Evolutionary conservation across 768 basidiomycete species (phyloP).

Genomic region (Calvatia gigantea): DNA sequence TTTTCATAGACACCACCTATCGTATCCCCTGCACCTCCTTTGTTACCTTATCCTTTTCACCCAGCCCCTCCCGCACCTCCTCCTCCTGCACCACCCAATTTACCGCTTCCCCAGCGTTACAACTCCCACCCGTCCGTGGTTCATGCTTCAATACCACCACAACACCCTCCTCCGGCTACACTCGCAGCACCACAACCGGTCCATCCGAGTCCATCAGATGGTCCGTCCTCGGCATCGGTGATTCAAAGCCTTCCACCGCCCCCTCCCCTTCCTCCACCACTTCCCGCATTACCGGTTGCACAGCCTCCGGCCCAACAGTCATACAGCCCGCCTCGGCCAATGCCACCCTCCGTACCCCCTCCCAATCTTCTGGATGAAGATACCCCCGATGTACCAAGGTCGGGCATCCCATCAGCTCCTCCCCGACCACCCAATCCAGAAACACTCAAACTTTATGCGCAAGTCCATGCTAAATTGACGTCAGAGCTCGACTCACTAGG

Average conservation of each 20-base stretch:
- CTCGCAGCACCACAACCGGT: background rate
- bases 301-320: slow-evolving; percentile 17
- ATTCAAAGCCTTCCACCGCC: slow-evolving; percentile 3
- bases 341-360: slow-evolving; percentile 25
- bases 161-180: slow-evolving; percentile 1
- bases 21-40: slow-evolving; percentile 4
- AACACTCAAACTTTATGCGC: slow-evolving; percentile 73
- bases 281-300: slow-evolving; percentile 12
- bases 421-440: slow-evolving; percentile 90
- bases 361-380: slow-evolving; percentile 71
- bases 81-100: slow-evolving; percentile 3
- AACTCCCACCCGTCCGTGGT: background rate
- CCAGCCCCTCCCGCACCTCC: slow-evolving; percentile 9
- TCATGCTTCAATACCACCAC: slow-evolving; percentile 4
- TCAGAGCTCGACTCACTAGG: slow-evolving; percentile 71
- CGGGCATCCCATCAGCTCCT: slow-evolving; percentile 40
- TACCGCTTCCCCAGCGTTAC: background rate
- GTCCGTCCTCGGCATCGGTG: slow-evolving; percentile 5
- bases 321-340: slow-evolving; percentile 12
- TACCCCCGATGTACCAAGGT: slow-evolving; percentile 20
- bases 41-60: slow-evolving; percentile 1
- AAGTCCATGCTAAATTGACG: slow-evolving; percentile 71
- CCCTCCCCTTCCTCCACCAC: slow-evolving; percentile 11
- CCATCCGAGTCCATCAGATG: background rate
- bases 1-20: background rate